Evolutionary conservation across 2,329 filamentous ascomycete species (phyloP), one percentile per base, ranked within the genome.

Genomic region (Aspergillus luchuensis): DNA sequence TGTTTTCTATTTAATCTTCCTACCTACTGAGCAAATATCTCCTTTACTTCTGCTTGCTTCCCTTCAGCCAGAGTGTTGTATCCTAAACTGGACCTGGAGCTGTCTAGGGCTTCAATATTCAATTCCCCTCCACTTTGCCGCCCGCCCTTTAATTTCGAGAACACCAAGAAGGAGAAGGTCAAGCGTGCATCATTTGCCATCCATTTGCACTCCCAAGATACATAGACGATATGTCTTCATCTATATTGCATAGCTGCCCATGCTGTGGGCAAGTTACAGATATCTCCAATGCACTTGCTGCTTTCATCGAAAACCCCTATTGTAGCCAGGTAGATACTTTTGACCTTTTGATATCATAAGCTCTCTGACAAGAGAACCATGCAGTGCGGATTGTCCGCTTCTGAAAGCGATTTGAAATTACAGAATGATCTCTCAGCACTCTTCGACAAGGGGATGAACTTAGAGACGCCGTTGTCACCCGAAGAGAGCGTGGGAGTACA

Each of bases 341-440:
- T 17, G 48, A 28, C 50, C 61, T 59, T 62, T 60, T 59, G 65
- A 63, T 56, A 65, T 54, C 58, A 67, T 66, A 59, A 49, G 56
- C 56, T 58, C 38, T 52, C 67, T 71, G 64, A 74, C 65, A 23
- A 38, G 17, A 36, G 50, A 23, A 45, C 21, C 48, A 52, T 67
- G 49, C 67, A 80, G 78, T 79, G 77, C 64, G 76, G 78, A n/a
- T 66, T 79, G 55, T 78, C 77, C 36, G 73, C 70, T 33, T 72
- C 71, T 4, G 77, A 79, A 66, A 70, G 73, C 71, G 81, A 78
- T 63, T 84, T 85, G 80, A 87, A 89, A 76, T 84, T 87, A 69
- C 88, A 93, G 73, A 91, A 96, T 65, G 92, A 96, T 68, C 88
- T 97, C 38, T 85, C 89, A n/a, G 81, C 85, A 61, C 87, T 96